Conservation (phyloP, 768 basidiomycete genomes). For the Pholiota conissans region DNA sequence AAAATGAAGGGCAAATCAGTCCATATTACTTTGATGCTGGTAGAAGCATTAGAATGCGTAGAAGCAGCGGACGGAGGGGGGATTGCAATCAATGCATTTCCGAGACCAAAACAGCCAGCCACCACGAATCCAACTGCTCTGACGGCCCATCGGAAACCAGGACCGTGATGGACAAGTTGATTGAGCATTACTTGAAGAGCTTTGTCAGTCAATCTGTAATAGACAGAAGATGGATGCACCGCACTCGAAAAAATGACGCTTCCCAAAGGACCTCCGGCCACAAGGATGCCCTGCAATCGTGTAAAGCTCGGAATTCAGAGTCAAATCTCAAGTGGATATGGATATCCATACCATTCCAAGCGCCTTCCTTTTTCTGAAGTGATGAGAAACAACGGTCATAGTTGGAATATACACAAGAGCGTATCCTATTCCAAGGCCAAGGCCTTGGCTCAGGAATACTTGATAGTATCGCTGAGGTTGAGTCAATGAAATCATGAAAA, state of each 20-base stretch:
- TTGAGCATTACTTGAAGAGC: constrained; percentile 4
- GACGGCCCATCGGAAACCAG: constrained; percentile 11
- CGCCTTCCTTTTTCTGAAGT: constrained; percentile 30
- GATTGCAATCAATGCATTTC: constrained; percentile 3
- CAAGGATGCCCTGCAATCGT: constrained; percentile 21
- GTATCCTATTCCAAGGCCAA: constrained; percentile 11
- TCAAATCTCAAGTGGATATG: neutral
- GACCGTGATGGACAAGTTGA: constrained; percentile 6
- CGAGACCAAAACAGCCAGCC: constrained; percentile 2
- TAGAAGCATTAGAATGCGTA: neutral
- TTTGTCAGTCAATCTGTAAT: neutral
- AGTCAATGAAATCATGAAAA: neutral
- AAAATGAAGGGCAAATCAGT: constrained; percentile 5
- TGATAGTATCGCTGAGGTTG: neutral
- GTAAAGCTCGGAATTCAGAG: no score
- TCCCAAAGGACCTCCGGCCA: constrained; percentile 39
- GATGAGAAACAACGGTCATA: neutral
- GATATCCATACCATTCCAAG: constrained; percentile 23
- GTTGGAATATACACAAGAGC: constrained; percentile 11
- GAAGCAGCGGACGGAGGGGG: neutral
- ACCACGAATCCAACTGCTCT: constrained; percentile 2
- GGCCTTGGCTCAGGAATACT: constrained; percentile 12
- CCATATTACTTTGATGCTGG: neutral
- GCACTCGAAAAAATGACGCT: constrained; percentile 32
- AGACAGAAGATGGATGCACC: neutral